Evolutionary conservation across 2,329 filamentous ascomycete species (phyloP), one percentile per base, ranked within the genome.

Genomic region (Colletotrichum tamarilloi): DNA sequence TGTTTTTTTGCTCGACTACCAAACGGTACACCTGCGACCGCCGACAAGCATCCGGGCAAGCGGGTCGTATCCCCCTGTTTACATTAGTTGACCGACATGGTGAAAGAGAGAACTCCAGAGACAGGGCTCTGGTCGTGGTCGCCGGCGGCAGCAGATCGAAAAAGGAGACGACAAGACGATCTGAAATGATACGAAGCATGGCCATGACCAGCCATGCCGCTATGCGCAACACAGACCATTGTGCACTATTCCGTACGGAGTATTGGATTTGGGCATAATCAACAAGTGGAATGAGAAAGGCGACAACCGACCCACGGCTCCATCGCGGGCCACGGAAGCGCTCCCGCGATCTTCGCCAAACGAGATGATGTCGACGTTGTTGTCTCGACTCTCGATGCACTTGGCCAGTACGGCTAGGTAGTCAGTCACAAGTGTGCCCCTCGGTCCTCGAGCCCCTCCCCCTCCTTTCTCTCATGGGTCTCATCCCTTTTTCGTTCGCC

Each of bases 341-440:
- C 46, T 67, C 62, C 68, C 53, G 55, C 35, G 62, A 70, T 67
- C 55, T 67, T 60, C 55, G 55, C n/a, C 62, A 70, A 70, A 59
- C 62, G 68, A 67, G 30, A 70, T 70, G 53, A 67, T 55, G 22
- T 30, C 55, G 22, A 70, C 19, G 62, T 67, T 62, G 58, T 46
- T 32, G 16, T 68, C 59, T 65, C 38, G 52, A 53, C 26, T 60
- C 32, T 59, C n/a, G 55, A 24, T 19, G 22, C 55, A 59, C 14
- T 11, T 26, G 4, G 35, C 5, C 35, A 38, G 14, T 14, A 14
- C 14, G 35, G 12, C 5, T 12, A 5, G 11, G 14, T 38, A 14
- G 35, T 5, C 14, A 38, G 35, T 38, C 30, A 53, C 30, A 35
- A 30, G n/a, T 26, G 52, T 59, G 42, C 53, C 60, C 60, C 62